Base-by-base conservation (phyloP, 1,139 yeast genomes). In the Scheffersomyces segobiensis region DNA sequence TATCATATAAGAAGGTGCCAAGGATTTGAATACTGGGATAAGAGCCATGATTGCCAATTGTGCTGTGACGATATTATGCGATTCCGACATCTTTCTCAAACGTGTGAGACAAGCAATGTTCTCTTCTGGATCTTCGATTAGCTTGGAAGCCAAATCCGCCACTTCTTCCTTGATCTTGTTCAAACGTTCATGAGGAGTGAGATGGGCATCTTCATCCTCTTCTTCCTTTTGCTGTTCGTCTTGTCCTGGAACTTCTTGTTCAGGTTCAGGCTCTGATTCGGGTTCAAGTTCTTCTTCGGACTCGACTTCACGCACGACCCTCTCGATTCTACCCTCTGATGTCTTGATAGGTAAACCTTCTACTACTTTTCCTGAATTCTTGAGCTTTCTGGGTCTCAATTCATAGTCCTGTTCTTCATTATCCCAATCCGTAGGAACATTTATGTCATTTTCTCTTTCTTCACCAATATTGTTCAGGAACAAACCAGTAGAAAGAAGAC, bases 101-200 rank as follows among this genome's bases (percentile, higher is more conserved):
- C 93, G 85, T 3, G 90, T 82, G 26, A 95, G 77, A 54, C 87
- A 81, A 5, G 83, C 72, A 17, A 89, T 80, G 69, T 93, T 86
- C 67, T 91, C 97, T 71, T 95, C 98, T 1, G 99, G 98, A 60
- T 92, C 93, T 71, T 93, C 97, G 67, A 87, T 87, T 50, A 95
- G 75, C 56, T 83, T 83, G 46, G 91, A 91, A 0, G 97, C 97
- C 55, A 89, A 73, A 18, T 84, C 88, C 0, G 98, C 97, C 46
- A 95, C 84, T 60, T 89, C 91, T 73, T 93, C 98, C 66, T 93
- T 91, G 54, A 91, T 80, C 61, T 82, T 81, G 19, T 81, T 65
- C 47, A 91, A 78, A 59, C 80, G 80, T 67, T 87, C 89, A 57
- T 79, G 84, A 0, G 89, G 87, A n/a, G 85, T 78, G 8, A 82